These are phyloP conservation scores for Tetragonia tetragonoides DNA, from an alignment of 148 eudicot species.

Conservation along the genomic window DNA sequence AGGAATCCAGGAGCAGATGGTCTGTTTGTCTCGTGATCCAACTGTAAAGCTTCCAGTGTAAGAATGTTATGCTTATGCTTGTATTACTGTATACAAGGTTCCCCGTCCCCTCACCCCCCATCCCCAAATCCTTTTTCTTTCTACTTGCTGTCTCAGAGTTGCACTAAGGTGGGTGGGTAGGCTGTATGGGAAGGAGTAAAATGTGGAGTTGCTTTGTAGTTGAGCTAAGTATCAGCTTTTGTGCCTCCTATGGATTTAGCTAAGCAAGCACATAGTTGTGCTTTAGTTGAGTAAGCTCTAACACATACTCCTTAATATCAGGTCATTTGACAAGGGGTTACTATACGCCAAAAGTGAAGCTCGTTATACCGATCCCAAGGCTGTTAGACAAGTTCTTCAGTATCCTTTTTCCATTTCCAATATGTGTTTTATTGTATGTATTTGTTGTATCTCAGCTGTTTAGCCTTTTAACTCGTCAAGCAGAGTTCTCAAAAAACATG, in stretches of 20 bases:
- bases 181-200: neutral
- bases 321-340: conserved; percentile 79
- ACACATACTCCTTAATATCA: conserved; percentile 30
- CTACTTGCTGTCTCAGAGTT: neutral
- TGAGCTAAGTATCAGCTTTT: neutral
- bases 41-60: conserved; percentile 77
- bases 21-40: conserved; percentile 80
- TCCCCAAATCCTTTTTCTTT: neutral
- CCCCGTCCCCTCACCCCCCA: neutral
- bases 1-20: conserved; percentile 87
- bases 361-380: conserved; percentile 44
- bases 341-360: conserved; percentile 62
- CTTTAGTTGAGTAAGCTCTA: conserved; percentile 9
- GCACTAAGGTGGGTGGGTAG: neutral
- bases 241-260: neutral
- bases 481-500: conserved; percentile 66
- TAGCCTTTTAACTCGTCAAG: conserved; percentile 47
- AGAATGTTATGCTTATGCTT: conserved; percentile 26
- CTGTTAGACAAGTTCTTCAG: conserved; percentile 64
- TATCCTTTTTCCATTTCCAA: conserved; percentile 54
- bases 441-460: conserved; percentile 22
- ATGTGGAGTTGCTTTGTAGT: neutral
- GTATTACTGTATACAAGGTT: neutral
- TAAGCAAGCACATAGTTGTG: neutral
- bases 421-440: conserved; percentile 2